Conservation (phyloP, 148 eudicot genomes). For the Dysphania ambrosioides region DNA sequence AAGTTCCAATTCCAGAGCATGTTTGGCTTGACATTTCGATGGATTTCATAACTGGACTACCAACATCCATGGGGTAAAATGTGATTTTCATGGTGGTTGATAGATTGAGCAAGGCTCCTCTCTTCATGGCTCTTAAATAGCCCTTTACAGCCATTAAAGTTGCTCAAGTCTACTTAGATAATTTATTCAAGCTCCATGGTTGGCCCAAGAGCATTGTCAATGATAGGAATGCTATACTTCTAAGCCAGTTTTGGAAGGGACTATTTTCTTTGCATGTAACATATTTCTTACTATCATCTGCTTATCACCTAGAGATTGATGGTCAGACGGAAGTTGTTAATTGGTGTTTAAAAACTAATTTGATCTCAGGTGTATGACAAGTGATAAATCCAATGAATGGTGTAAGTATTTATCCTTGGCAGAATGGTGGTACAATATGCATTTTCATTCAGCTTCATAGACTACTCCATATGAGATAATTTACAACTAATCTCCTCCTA, state of each 20-base stretch:
- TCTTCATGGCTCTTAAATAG: neutral
- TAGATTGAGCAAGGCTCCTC: neutral
- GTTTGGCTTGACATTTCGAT: neutral
- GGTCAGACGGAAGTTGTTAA: neutral
- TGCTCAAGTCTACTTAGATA: neutral
- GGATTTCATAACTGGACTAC: neutral
- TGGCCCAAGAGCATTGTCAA: neutral
- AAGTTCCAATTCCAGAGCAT: neutral
- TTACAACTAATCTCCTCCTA: neutral
- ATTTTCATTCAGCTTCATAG: neutral
- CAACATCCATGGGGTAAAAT: neutral
- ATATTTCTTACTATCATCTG: neutral
- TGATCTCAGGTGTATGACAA: constrained; percentile 4
- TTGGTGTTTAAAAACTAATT: neutral
- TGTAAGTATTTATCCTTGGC: neutral
- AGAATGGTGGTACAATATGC: neutral
- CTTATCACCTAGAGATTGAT: neutral
- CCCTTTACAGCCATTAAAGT: neutral
- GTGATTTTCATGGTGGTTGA: neutral
- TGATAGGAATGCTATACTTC: neutral
- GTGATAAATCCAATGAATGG: neutral
- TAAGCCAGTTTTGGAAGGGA: neutral
- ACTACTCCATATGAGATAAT: neutral
- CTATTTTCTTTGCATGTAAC: neutral
- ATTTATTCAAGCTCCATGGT: neutral